Evolutionary conservation across 768 basidiomycete genomes (phyloP).

Genomic region (Suillus variegatus): DNA sequence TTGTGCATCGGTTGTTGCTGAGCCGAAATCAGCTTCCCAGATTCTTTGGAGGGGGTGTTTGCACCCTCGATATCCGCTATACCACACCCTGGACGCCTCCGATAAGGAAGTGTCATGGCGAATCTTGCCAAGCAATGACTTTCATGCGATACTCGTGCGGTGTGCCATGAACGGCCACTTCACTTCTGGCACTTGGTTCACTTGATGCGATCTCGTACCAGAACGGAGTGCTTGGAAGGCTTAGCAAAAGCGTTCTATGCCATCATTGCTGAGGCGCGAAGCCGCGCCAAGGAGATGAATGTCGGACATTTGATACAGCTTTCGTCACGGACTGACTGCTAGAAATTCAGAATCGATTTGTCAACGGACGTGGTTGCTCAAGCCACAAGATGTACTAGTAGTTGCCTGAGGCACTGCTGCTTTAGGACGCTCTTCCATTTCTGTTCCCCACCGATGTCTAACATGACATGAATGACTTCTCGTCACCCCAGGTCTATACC

Average conservation of each 20-base stretch:
- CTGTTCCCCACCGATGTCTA: background rate
- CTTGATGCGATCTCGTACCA: background rate
- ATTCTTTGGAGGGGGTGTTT: background rate
- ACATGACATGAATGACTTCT: background rate
- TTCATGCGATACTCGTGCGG: background rate
- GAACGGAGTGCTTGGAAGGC: background rate
- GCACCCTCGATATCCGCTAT: background rate
- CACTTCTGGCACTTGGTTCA: constrained; percentile 1
- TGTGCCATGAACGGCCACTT: background rate
- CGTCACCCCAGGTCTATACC: background rate
- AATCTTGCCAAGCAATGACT: background rate
- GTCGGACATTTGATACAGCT: background rate
- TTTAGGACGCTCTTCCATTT: background rate
- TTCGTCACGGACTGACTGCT: background rate
- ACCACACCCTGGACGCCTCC: background rate
- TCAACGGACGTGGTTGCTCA: background rate
- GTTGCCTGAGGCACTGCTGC: background rate
- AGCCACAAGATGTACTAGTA: background rate
- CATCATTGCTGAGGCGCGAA: background rate
- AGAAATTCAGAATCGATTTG: background rate
- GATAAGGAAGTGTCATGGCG: background rate
- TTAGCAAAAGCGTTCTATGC: background rate
- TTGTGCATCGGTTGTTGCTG: background rate
- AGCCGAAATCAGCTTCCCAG: background rate
- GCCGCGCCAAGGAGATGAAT: background rate